Conservation (phyloP, 2,329 filamentous ascomycete species). For the Aureobasidium mangrovei region DNA sequence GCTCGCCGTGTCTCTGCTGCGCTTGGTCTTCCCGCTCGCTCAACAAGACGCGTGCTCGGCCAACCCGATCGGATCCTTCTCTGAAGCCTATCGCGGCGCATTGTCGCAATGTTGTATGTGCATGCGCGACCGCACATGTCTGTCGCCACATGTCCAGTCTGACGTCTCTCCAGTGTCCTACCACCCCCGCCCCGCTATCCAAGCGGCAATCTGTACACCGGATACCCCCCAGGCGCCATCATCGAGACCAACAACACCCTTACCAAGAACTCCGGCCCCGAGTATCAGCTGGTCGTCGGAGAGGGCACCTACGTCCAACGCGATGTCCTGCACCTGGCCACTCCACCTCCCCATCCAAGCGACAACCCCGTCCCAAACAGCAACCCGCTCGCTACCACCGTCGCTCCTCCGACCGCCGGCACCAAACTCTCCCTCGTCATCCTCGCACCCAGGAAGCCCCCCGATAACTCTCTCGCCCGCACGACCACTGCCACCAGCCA, state of each 20-base stretch:
- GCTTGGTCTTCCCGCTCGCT: too few species aligned
- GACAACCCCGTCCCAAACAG: slow-evolving; percentile 80
- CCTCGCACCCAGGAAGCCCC: slow-evolving; percentile 48
- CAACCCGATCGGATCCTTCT: too few species aligned
- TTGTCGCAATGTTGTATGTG: not conserved
- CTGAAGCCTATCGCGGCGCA: too few species aligned
- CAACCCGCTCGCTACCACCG: slow-evolving; percentile 80
- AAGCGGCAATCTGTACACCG: slow-evolving; percentile 60
- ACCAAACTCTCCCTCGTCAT: slow-evolving; percentile 74
- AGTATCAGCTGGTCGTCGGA: slow-evolving; percentile 84
- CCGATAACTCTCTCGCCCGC: slow-evolving; percentile 35
- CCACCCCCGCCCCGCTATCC: slow-evolving; percentile 81
- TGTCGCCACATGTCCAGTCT: not conserved
- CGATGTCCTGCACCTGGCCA: slow-evolving; percentile 86
- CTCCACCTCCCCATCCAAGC: slow-evolving; percentile 88
- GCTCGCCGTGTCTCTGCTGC: too few species aligned
- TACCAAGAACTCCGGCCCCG: slow-evolving; percentile 67
- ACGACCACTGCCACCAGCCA: slow-evolving; percentile 34
- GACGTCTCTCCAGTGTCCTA: slow-evolving; percentile 54
- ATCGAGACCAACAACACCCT: slow-evolving; percentile 93
- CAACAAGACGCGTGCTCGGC: too few species aligned
- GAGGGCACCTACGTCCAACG: slow-evolving; percentile 90
- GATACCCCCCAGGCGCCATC: slow-evolving; percentile 56
- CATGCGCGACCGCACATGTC: too few species aligned
- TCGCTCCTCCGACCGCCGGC: slow-evolving; percentile 73